Conservation (phyloP, 208 protist genomes). For the Trichomonas gallinae region DNA sequence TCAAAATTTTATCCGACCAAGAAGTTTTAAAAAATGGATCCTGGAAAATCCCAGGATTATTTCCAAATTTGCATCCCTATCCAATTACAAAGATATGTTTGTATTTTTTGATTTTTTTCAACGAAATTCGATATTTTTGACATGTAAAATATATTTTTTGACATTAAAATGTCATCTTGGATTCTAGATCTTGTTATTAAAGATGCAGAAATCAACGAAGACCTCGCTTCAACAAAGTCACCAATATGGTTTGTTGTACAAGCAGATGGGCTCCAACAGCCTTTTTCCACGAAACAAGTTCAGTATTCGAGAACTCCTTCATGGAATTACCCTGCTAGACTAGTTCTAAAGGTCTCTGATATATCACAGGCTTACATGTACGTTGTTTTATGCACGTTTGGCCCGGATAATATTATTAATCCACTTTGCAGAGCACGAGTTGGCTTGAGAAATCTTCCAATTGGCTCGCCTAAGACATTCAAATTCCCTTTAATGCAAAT, state of each 20-base stretch:
- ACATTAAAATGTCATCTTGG: neutral
- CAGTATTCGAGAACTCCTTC: neutral
- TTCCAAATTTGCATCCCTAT: too few relatives aligned
- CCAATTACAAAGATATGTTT: too few relatives aligned
- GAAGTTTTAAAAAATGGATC: too few relatives aligned
- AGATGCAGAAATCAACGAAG: neutral
- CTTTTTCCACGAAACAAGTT: neutral
- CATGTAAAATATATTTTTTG: too few relatives aligned
- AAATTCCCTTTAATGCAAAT: slow-evolving; percentile 3
- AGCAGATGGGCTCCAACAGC: neutral
- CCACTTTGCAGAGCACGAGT: neutral
- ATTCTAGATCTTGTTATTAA: neutral
- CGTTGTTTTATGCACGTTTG: neutral
- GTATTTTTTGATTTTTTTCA: too few relatives aligned
- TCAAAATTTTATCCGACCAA: too few relatives aligned
- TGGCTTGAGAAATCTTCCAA: neutral
- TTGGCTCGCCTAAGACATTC: neutral
- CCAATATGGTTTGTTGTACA: neutral
- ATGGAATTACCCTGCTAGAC: neutral
- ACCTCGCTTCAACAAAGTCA: too few relatives aligned
- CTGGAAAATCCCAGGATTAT: too few relatives aligned
- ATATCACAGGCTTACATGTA: neutral
- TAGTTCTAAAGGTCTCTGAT: neutral
- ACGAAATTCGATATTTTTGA: too few relatives aligned
- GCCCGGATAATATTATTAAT: neutral